These are phyloP conservation scores for Lepidium campestre DNA, from an alignment of 441 rosid species.

Conservation along the genomic window DNA sequence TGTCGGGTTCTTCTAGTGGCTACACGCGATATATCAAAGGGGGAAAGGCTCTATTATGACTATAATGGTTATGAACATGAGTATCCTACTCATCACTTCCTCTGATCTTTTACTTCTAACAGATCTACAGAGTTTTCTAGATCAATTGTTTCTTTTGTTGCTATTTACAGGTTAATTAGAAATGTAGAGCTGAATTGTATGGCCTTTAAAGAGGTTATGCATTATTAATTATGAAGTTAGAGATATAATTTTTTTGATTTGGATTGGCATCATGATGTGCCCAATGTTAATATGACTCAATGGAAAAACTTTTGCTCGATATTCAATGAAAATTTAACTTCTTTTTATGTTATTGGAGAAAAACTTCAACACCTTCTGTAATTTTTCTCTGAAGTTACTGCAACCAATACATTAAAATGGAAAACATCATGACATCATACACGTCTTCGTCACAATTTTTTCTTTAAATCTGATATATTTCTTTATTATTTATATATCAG, in stretches of 20 bases:
- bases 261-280: neutral
- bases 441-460: too few relatives aligned
- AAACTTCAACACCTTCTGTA: neutral
- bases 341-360: neutral
- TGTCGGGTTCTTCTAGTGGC: conserved; percentile 88
- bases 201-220: conserved; percentile 17
- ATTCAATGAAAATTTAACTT: conserved; percentile 1
- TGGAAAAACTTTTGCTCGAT: neutral
- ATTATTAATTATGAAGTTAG: conserved; percentile 14
- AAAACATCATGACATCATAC: too few relatives aligned
- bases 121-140: conserved; percentile 17
- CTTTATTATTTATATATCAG: too few relatives aligned
- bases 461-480: too few relatives aligned
- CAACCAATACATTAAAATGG: too few relatives aligned
- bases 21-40: conserved; percentile 70
- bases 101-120: conserved; percentile 40
- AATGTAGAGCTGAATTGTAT: conserved; percentile 9
- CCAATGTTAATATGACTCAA: neutral
- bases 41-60: conserved; percentile 67
- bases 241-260: neutral
- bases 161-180: conserved; percentile 13
- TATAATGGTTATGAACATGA: conserved; percentile 66
- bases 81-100: conserved; percentile 63
- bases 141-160: conserved; percentile 3
- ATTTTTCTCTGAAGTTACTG: too few relatives aligned